These are phyloP conservation scores for Microsporum audouinii DNA, from an alignment of 2,329 filamentous ascomycete species.

Conservation along the genomic window DNA sequence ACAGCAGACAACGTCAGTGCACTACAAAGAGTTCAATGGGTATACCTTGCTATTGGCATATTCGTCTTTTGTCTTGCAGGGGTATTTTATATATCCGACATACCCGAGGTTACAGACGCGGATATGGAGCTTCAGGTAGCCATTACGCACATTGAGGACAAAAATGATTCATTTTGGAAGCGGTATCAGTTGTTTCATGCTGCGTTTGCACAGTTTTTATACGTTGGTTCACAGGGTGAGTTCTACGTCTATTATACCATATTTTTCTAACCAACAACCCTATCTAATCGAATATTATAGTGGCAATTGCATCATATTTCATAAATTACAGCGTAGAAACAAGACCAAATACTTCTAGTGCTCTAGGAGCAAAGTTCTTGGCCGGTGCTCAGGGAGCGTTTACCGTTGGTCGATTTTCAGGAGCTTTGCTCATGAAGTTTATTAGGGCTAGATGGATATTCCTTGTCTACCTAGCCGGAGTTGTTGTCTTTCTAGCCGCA, in stretches of 20 bases:
- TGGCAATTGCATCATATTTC: conserved; percentile 49
- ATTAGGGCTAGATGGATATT: conserved; percentile 59
- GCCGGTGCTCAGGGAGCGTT: conserved; percentile 65
- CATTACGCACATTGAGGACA: conserved; percentile 43
- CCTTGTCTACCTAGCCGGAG: conserved; percentile 53
- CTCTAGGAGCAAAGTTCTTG: conserved; percentile 54
- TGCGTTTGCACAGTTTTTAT: conserved; percentile 65
- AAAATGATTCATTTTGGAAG: conserved; percentile 49
- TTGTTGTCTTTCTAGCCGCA: conserved; percentile 49
- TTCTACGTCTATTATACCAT: conserved; percentile 18
- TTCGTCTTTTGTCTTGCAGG: conserved; percentile 58
- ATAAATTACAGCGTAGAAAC: conserved; percentile 62
- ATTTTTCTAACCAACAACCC: conserved; percentile 17
- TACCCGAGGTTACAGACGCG: conserved; percentile 61
- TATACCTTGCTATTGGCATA: conserved; percentile 66
- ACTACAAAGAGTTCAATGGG: conserved; percentile 62
- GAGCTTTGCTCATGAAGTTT: conserved; percentile 54
- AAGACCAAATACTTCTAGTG: conserved; percentile 41
- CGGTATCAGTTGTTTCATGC: conserved; percentile 69
- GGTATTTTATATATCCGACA: conserved; percentile 55
- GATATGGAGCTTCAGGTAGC: conserved; percentile 55
- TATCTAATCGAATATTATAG: conserved; percentile 16
- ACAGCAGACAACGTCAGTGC: conserved; percentile 47
- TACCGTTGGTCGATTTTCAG: conserved; percentile 59
- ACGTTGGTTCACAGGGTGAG: conserved; percentile 60